A percentile compares a stretch with the other conserved stretches of the same genome.
These are phyloP conservation scores for Calonectria hawksworthii DNA, from an alignment of 2,329 filamentous ascomycete genomes.

Conservation along the genomic window DNA sequence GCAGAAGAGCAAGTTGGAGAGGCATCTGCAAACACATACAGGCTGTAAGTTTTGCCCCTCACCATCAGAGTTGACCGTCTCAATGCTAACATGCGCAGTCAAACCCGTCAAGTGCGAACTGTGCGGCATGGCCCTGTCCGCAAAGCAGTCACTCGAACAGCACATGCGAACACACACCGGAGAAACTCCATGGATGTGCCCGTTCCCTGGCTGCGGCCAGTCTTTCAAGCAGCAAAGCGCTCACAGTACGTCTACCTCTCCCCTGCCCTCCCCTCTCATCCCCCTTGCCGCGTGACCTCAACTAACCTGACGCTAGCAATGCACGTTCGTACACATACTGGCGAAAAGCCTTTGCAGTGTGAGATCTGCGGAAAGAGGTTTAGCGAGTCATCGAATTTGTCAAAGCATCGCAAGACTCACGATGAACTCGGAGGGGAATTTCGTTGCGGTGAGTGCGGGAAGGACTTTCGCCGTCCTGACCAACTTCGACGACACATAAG, in stretches of 20 bases:
- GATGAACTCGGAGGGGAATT: constrained; percentile 64
- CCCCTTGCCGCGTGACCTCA: not conserved
- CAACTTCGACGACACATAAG: constrained; percentile 69
- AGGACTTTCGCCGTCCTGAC: constrained; percentile 71
- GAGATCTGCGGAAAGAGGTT: constrained; percentile 71
- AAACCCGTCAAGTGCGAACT: constrained; percentile 70
- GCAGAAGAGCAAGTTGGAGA: constrained; percentile 74
- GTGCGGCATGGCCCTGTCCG: constrained; percentile 73
- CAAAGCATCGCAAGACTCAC: constrained; percentile 76
- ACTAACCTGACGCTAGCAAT: constrained; percentile 63
- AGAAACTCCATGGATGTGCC: constrained; percentile 73
- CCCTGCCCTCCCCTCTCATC: no score
- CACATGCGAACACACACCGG: constrained; percentile 77
- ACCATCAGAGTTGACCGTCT: not conserved
- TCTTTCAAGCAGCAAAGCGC: constrained; percentile 78
- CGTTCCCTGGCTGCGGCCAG: constrained; percentile 63
- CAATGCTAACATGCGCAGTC: constrained; percentile 54
- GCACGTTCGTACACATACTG: constrained; percentile 76
- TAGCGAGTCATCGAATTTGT: constrained; percentile 75
- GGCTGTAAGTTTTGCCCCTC: constrained; percentile 63
- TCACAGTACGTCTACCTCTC: constrained; percentile 63
- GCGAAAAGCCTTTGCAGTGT: constrained; percentile 73
- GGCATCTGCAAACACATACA: constrained; percentile 76
- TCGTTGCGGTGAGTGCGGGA: constrained; percentile 67
- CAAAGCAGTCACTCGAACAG: constrained; percentile 76